Percentiles rank a stretch among this genome's conserved stretches.
Evolutionary conservation across 139 green algal genomes (phyloP).

Genomic region (Auxenochlorella protothecoides): DNA sequence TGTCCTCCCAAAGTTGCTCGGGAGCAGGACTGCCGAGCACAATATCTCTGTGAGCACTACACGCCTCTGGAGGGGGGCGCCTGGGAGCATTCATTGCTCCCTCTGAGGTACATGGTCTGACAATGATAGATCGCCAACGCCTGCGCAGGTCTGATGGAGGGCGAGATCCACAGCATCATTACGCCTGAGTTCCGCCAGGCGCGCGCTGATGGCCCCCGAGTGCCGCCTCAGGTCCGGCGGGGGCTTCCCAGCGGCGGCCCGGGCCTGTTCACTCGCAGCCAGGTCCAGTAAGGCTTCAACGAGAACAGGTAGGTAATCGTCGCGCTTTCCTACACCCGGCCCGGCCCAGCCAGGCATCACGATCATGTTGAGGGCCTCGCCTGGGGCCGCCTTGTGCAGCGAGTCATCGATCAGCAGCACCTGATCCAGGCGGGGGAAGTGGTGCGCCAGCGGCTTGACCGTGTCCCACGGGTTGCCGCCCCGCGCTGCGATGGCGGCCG

Average conservation of each 20-base stretch:
- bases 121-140: no score
- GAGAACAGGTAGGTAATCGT: constrained; percentile 6
- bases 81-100: no score
- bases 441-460: constrained; percentile 27
- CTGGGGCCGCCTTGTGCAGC: constrained; percentile 19
- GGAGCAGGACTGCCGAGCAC: no score
- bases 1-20: no score
- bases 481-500: constrained; percentile 12
- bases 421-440: constrained; percentile 17
- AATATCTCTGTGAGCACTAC: no score
- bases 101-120: no score
- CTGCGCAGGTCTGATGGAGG: no score
- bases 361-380: constrained; percentile 25
- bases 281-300: constrained; percentile 4
- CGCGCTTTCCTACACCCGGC: not conserved
- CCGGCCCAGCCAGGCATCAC: constrained; percentile 15
- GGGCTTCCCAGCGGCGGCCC: no score
- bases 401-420: constrained; percentile 34
- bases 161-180: no score
- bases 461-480: constrained; percentile 36
- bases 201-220: not conserved
- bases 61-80: no score
- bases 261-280: not conserved
- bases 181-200: not conserved
- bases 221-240: not conserved